Conservation (phyloP, 1,139 yeast species). For the Yamadazyma spencermartinsiae region DNA sequence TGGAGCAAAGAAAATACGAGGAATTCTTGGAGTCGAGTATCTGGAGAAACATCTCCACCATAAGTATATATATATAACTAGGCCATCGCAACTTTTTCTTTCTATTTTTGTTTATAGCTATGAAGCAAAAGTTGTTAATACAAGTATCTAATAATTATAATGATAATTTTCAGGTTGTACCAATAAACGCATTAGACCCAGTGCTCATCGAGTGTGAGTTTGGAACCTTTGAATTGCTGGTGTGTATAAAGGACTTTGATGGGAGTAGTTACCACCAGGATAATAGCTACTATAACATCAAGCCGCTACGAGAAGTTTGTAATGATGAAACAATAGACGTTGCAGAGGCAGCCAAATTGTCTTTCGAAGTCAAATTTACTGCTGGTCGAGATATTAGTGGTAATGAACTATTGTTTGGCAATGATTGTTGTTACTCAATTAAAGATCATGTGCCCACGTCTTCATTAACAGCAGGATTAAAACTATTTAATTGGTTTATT, state of each 20-base stretch:
- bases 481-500: conserved; percentile 54
- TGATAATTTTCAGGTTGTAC: conserved; percentile 30
- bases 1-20: not conserved
- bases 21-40: not conserved
- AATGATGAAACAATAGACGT: conserved; percentile 28
- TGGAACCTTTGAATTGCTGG: conserved; percentile 34
- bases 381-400: conserved; percentile 47
- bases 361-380: conserved; percentile 31
- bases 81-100: too few relatives aligned
- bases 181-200: conserved; percentile 42
- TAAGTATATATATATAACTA: not conserved
- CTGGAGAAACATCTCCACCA: too few relatives aligned
- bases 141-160: conserved; percentile 27
- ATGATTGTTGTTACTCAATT: conserved; percentile 61
- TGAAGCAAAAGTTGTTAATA: conserved; percentile 31
- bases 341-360: conserved; percentile 24
- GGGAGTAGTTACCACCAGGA: conserved; percentile 38
- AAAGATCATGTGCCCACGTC: conserved; percentile 51
- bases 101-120: not conserved
- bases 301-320: conserved; percentile 10
- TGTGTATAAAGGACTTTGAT: conserved; percentile 42
- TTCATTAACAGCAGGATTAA: conserved; percentile 40
- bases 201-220: conserved; percentile 34
- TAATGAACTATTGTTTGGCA: conserved; percentile 57
- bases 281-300: conserved; percentile 29